Evolutionary conservation across 2,329 filamentous ascomycete species (phyloP).

Genomic region (Elsinoe ampelina): DNA sequence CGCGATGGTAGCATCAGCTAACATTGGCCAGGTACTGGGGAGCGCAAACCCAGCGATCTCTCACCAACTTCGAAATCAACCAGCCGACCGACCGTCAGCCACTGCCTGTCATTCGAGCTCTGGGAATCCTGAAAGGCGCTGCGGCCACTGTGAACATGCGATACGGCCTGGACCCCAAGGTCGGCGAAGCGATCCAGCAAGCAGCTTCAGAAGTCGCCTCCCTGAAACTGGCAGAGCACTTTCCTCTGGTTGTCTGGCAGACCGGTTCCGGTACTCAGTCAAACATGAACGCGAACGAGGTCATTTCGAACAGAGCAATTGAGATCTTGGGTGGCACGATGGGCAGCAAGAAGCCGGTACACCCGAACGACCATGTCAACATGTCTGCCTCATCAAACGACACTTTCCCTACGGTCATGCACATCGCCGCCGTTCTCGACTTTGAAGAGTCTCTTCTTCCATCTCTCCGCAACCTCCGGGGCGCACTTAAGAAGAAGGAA

Average conservation of each 20-base stretch:
- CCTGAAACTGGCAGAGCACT: slow-evolving; percentile 91
- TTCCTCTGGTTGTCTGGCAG: slow-evolving; percentile 98
- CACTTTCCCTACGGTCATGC: slow-evolving; percentile 99
- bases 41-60: slow-evolving; percentile 89
- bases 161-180: slow-evolving; percentile 82
- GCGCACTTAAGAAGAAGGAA: slow-evolving; percentile 78
- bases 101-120: slow-evolving; percentile 79
- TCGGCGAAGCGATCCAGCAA: slow-evolving; percentile 89
- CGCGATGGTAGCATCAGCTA: not conserved
- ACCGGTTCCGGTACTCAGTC: slow-evolving; percentile 97
- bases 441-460: slow-evolving; percentile 79
- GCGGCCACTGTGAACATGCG: slow-evolving; percentile 93
- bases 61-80: slow-evolving; percentile 98
- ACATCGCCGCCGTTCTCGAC: slow-evolving; percentile 94
- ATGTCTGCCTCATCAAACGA: slow-evolving; percentile 98
- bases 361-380: slow-evolving; percentile 99
- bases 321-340: slow-evolving; percentile 90
- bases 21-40: slow-evolving; percentile 66
- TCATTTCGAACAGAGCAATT: slow-evolving; percentile 98
- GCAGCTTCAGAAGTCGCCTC: slow-evolving; percentile 88
- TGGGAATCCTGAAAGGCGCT: slow-evolving; percentile 94
- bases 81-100: slow-evolving; percentile 99
- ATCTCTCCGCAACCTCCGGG: slow-evolving; percentile 68
- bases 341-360: slow-evolving; percentile 96
- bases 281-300: slow-evolving; percentile 99